Base-by-base conservation (phyloP, 495 filamentous ascomycete genomes). In the Penicillium robsamsonii region DNA sequence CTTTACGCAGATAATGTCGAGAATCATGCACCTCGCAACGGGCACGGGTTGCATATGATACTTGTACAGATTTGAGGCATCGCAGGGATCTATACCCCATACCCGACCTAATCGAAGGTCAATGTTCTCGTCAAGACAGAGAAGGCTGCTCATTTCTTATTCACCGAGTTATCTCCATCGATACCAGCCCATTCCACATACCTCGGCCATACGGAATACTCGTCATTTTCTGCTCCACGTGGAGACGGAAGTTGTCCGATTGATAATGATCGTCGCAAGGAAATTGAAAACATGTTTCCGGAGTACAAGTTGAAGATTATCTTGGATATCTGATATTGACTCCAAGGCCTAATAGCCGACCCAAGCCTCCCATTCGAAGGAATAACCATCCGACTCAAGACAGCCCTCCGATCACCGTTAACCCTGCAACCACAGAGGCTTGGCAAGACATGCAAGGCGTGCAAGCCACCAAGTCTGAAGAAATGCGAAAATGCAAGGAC, bases 201-300 rank as follows among this genome's bases (percentile, higher is more conserved):
- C n/a, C n/a, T 48, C 30, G 22, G 48, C 25, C 6, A 13, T 12
- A 37, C 31, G 35, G 22, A 22, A 22, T 53, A 17, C 37, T 38
- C 55, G 17, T 47, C 38, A 17, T 13, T 25, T 33, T 4, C 8
- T 52, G 18, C 55, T 52, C 33, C 55, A 52, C 20, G 48, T 48
- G 55, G 55, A 38, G 20, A 20, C 40, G 55, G 46, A 52, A 45
- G 27, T 45, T 52, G 43, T 12, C 50, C 37, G 43, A 46, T 27
- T 53, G 46, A 50, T 37, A 27, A 8, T 46, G 50, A 55, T 59
- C 45, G 57, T 46, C 47, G 8, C 22, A 22, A 1, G n/a, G n/a
- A n/a, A n/a, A n/a, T n/a, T n/a, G n/a, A n/a, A n/a, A n/a, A n/a
- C n/a, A n/a, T n/a, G n/a, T n/a, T n/a, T n/a, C n/a, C n/a, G n/a